Percentiles rank a stretch among this genome's conserved stretches.
These are phyloP conservation scores for Pelagophyceae sp. DNA, from an alignment of 352 stramenopile genomes.

Conservation along the genomic window DNA sequence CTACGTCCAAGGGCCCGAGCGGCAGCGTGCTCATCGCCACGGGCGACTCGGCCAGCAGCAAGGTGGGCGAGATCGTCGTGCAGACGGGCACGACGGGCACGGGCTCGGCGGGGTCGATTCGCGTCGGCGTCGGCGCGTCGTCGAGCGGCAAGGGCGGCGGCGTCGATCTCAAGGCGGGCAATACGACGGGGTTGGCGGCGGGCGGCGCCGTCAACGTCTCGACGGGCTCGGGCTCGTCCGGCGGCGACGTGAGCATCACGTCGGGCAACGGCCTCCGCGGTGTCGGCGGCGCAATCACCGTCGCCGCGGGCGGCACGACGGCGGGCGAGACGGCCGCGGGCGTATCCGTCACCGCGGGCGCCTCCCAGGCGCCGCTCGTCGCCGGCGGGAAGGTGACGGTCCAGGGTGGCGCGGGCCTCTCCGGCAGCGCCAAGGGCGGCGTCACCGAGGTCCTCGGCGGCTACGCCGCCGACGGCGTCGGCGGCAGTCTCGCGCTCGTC, in stretches of 20 bases:
- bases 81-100: background rate
- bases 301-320: slow-evolving; percentile 48
- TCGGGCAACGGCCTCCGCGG: slow-evolving; percentile 51
- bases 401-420: background rate
- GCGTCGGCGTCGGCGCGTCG: background rate
- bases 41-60: background rate
- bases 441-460: slow-evolving; percentile 24
- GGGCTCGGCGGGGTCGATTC: background rate
- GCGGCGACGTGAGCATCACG: slow-evolving; percentile 48
- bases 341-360: background rate
- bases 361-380: background rate
- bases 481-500: slow-evolving; percentile 21
- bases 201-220: slow-evolving; percentile 21
- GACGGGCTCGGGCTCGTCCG: slow-evolving; percentile 21
- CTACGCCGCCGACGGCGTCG: slow-evolving; percentile 18
- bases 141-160: background rate
- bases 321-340: background rate
- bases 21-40: background rate
- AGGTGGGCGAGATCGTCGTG: background rate
- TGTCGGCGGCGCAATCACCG: slow-evolving; percentile 48
- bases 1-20: background rate
- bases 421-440: background rate
- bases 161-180: background rate
- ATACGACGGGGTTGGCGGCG: background rate
- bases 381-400: background rate